These are phyloP conservation scores for Chaetomium tenue DNA, from an alignment of 495 filamentous ascomycete genomes.

Conservation along the genomic window DNA sequence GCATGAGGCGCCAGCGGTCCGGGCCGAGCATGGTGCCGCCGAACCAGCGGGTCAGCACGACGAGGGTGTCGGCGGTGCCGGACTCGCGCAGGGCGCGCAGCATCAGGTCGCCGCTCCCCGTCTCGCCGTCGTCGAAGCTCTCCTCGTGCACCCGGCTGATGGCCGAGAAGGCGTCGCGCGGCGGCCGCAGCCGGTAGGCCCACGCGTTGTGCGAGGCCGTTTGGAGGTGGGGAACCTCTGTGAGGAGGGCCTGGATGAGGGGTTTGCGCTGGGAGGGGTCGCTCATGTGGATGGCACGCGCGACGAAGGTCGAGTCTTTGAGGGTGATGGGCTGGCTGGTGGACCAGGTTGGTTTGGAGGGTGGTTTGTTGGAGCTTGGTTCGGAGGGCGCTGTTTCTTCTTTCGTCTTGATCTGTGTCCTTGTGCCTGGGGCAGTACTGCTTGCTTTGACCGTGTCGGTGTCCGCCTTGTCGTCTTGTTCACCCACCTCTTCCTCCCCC, in stretches of 20 bases:
- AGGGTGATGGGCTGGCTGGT: constrained; percentile 44
- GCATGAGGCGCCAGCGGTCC: constrained; percentile 66
- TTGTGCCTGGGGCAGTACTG: constrained; percentile 12
- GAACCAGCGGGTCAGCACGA: constrained; percentile 92
- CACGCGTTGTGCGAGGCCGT: constrained; percentile 55
- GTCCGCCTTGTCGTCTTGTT: constrained; percentile 20
- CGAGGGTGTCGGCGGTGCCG: constrained; percentile 75
- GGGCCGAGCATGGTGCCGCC: constrained; percentile 83
- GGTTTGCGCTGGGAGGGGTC: constrained; percentile 37
- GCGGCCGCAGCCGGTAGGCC: constrained; percentile 44
- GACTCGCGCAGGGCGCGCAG: constrained; percentile 77
- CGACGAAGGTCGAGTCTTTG: constrained; percentile 53
- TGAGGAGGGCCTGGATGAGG: constrained; percentile 43
- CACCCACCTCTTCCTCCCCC: constrained; percentile 40
- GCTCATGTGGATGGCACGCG: constrained; percentile 45
- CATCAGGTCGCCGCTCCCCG: constrained; percentile 76
- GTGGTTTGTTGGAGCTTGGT: constrained; percentile 22
- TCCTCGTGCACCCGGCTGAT: constrained; percentile 62
- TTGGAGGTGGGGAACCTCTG: constrained; percentile 41
- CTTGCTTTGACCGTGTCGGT: constrained; percentile 16
- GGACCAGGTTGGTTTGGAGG: constrained; percentile 33
- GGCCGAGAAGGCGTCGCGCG: constrained; percentile 12
- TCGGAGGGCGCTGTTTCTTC: neutral
- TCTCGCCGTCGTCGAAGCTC: constrained; percentile 91
- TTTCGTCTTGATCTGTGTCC: constrained; percentile 22